Evolutionary conservation across 2,329 filamentous ascomycete species (phyloP), one percentile per base, ranked within the genome.

Genomic region (Epichloe glyceriae): DNA sequence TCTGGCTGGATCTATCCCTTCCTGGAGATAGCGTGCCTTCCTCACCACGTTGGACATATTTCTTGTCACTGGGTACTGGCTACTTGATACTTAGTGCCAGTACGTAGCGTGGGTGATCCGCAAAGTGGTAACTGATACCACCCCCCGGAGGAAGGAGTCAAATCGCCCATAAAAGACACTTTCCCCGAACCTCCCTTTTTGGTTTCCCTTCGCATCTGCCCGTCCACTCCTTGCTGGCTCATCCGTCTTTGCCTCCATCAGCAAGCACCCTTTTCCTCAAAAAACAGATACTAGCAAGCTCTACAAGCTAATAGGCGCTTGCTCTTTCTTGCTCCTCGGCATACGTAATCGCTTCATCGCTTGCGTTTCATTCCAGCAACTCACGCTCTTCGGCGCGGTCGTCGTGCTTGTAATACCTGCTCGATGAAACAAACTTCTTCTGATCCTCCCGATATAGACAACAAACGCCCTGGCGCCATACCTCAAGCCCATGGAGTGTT

Each of bases 371-470:
- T 39, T 19, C n/a, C 39, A 34, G 39, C 38, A 41, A 15, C 20
- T 20, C 11, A 37, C 35, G 35, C 41, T 39, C 14, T 8, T 38
- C 26, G 33, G 47, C 50, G 50, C 50, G 50, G 38, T 49, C n/a
- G 3, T 48, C 50, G 52, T 50, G 50, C 50, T 48, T 52, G 43
- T 49, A 58, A 58, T 54, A 60, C 65, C 70, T 68, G 61, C 72
- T 80, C 78, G 77, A 82, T 82, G 78, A 81, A 78, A 75, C 69
- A 79, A 74, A 68, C 69, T 69, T 77, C 70, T 58, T 66, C 74
- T 68, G 70, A 75, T 57, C 65, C 70, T 62, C 70, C 73, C 66
- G 70, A 72, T 65, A 71, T 70, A 78, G 72, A 77, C 73, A 72
- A 70, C 71, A 71, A 73, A 70, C 71, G 71, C 71, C 76, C 74